Evolutionary conservation across 495 filamentous ascomycete genomes (phyloP).

Genomic region (Entonaema liquescens): DNA sequence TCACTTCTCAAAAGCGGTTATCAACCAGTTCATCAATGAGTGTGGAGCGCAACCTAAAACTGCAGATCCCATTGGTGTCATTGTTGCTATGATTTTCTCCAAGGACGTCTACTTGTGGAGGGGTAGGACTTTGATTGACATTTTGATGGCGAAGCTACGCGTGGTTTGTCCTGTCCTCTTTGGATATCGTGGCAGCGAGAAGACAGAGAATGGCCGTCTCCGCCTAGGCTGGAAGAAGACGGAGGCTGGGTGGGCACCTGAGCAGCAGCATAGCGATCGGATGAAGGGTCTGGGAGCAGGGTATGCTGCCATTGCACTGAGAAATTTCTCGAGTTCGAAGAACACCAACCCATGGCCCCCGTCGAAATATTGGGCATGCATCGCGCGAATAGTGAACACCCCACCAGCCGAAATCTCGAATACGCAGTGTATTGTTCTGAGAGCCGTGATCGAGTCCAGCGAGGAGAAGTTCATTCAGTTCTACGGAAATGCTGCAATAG

Average conservation of each 20-base stretch:
- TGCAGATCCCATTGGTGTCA: constrained; percentile 84
- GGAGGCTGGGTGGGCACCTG: constrained; percentile 62
- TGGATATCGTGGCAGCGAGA: constrained; percentile 80
- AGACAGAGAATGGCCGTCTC: constrained; percentile 70
- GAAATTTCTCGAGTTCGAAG: constrained; percentile 76
- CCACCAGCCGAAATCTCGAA: constrained; percentile 70
- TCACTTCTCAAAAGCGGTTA: constrained; percentile 78
- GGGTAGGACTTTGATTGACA: constrained; percentile 78
- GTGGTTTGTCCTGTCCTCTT: constrained; percentile 85
- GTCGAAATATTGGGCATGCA: constrained; percentile 77
- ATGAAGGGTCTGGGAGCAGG: constrained; percentile 88
- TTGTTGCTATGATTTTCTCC: constrained; percentile 78
- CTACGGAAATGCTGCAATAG: constrained; percentile 76
- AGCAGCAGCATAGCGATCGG: constrained; percentile 76
- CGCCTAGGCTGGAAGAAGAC: constrained; percentile 79
- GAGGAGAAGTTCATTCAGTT: constrained; percentile 75
- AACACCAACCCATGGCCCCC: constrained; percentile 80
- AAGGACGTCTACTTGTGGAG: constrained; percentile 71
- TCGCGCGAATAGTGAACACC: constrained; percentile 77
- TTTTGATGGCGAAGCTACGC: constrained; percentile 87
- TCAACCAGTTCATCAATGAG: constrained; percentile 80
- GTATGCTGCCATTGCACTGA: constrained; percentile 79
- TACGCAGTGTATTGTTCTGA: constrained; percentile 81
- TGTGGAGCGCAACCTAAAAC: constrained; percentile 71
- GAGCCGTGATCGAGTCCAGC: constrained; percentile 76